Evolutionary conservation across 768 basidiomycete genomes (phyloP).

Genomic region (Glaciozyma antarctica): DNA sequence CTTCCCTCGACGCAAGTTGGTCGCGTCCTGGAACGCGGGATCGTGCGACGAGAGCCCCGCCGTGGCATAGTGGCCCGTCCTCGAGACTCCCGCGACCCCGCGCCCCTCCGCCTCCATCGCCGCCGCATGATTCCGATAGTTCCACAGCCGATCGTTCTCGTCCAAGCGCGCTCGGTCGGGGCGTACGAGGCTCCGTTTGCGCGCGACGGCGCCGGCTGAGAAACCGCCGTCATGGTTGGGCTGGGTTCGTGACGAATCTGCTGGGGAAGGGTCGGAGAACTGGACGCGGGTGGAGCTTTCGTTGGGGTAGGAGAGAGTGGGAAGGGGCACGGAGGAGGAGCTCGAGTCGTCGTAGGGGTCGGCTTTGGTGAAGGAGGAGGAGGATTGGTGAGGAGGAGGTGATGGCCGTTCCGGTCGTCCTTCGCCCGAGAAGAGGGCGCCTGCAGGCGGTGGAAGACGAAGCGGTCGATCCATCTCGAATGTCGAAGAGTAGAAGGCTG

Average conservation of each 20-base stretch:
- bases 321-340: neutral
- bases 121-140: constrained; percentile 79
- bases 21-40: neutral
- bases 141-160: constrained; percentile 84
- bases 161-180: constrained; percentile 96
- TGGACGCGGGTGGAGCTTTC: neutral
- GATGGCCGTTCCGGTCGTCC: neutral
- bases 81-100: constrained; percentile 57
- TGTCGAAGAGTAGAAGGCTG: neutral
- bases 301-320: neutral
- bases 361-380: neutral
- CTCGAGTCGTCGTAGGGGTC: neutral
- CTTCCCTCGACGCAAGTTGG: constrained; percentile 64
- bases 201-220: constrained; percentile 34
- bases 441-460: neutral
- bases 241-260: neutral
- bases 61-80: constrained; percentile 70
- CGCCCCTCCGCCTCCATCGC: constrained; percentile 62
- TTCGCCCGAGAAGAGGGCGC: neutral
- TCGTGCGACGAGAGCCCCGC: constrained; percentile 11
- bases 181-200: constrained; percentile 85
- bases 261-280: neutral
- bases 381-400: neutral
- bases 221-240: neutral
- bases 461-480: neutral